phyloP scores from a whole-genome alignment of 1,139 yeast genomes.

The Taphrina betulina region DNA sequence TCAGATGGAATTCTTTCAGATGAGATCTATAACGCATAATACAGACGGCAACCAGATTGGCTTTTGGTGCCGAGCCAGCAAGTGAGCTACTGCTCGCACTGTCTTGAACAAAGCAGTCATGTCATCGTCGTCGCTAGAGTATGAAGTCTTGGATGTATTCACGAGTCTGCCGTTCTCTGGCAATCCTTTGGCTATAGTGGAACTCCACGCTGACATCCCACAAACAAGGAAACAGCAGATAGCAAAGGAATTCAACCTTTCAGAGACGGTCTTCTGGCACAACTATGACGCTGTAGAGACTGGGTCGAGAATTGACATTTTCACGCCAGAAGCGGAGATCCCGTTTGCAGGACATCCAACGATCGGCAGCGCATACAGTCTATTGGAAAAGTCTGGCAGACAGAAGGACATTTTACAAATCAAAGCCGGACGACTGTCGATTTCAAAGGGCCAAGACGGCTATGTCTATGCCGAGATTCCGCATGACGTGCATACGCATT shows the following conservation, averaged over 20 bases:
- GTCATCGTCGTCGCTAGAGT: too few species aligned
- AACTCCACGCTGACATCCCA: conserved; percentile 8
- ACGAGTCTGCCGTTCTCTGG: conserved; percentile 5
- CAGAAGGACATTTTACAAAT: background rate
- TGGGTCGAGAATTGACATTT: conserved; percentile 20
- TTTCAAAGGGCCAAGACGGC: background rate
- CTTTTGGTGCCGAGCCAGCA: too few species aligned
- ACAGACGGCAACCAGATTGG: too few species aligned
- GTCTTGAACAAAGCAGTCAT: too few species aligned
- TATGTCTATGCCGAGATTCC: conserved; percentile 11
- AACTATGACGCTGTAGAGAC: background rate
- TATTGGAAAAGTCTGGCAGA: background rate
- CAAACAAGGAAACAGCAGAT: conserved; percentile 15
- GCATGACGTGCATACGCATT: conserved; percentile 5
- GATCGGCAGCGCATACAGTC: conserved; percentile 17
- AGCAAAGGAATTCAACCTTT: conserved; percentile 27
- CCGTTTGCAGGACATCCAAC: conserved; percentile 32
- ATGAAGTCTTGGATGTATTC: conserved; percentile 20
- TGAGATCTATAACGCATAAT: too few species aligned
- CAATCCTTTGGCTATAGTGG: conserved; percentile 22
- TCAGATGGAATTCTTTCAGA: too few species aligned
- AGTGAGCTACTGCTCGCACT: too few species aligned
- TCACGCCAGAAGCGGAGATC: conserved; percentile 9
- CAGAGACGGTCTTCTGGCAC: conserved; percentile 25
- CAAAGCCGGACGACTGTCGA: conserved; percentile 2